phyloP scores from a whole-genome alignment of 306 rosid species.

The Cucurbita moschata region DNA sequence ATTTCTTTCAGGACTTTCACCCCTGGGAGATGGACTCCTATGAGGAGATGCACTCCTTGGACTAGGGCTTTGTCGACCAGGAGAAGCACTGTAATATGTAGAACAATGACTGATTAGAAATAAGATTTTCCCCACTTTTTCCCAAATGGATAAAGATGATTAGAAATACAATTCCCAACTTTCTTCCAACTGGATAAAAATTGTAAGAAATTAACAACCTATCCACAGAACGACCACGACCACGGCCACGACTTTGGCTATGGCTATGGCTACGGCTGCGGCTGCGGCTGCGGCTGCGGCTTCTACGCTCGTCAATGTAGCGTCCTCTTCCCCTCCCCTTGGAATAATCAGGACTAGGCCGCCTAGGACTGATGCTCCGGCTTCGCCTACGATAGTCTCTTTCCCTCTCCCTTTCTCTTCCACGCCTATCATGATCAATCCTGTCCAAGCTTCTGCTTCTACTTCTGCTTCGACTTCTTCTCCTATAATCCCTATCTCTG shows the following conservation, averaged over 20 bases:
- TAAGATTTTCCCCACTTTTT: not conserved
- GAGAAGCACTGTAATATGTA: slow-evolving; percentile 40
- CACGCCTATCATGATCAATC: slow-evolving; percentile 45
- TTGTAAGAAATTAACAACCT: slow-evolving; percentile 22
- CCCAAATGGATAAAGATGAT: not conserved
- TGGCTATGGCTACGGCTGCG: not conserved
- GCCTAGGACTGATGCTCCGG: slow-evolving; percentile 62
- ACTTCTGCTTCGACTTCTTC: slow-evolving; percentile 65
- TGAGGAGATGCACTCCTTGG: slow-evolving; percentile 44
- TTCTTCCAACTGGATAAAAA: not conserved
- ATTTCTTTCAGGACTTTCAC: slow-evolving; percentile 36
- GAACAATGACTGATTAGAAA: not conserved
- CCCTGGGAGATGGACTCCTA: slow-evolving; percentile 38
- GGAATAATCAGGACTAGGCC: slow-evolving; percentile 50
- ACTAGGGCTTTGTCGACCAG: slow-evolving; percentile 36
- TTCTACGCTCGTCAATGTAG: slow-evolving; percentile 39
- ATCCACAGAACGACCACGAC: slow-evolving; percentile 36
- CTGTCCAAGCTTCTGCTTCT: slow-evolving; percentile 67
- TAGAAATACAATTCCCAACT: not conserved
- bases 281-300: slow-evolving; percentile 39
- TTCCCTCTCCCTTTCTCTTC: slow-evolving; percentile 50
- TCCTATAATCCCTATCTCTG: slow-evolving; percentile 42
- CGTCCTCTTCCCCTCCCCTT: slow-evolving; percentile 48
- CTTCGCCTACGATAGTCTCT: slow-evolving; percentile 40
- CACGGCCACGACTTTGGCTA: slow-evolving; percentile 24